Base-by-base conservation (phyloP, 164 flowering plant genomes). In the Piper betle region DNA sequence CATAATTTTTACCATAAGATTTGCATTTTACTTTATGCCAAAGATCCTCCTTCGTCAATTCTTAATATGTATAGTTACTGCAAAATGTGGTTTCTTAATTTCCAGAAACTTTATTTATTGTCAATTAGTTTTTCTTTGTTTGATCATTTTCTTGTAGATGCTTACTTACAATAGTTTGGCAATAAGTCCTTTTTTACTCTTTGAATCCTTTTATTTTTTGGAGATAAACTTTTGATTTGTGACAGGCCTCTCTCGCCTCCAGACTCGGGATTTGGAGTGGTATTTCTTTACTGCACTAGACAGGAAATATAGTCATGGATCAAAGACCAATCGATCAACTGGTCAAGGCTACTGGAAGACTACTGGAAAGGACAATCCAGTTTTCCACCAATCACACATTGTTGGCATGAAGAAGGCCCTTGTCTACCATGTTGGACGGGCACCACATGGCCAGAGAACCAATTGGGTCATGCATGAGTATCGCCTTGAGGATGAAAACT, bases 381-480 rank as follows among this genome's bases (percentile, higher is more conserved):
- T 85, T 17, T 63, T 46, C 6, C 74, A 71, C 10, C 64, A 68
- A 5, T 20, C 60, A 1, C 59, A 63, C 16, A 59, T 54, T 9
- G 80, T 87, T 38, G 95, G 97, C 20, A 80, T 81, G 91, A 90
- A 81, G 73, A 85, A 80, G 72, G 82, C 91, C 1, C 85, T 87
- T 8, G 97, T 90, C 39, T 90, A 69, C 60, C 84, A 87, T 48
- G 58, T 52, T 5, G 95, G 95, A 0, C 76, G 92, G 8, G 88
- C 92, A 17, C 97, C 92, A 0, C 71, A 72, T 7, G 88, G 92
- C 43, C 43, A 79, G 68, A 65, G 88, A 25, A 80, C 86, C 17
- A 79, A 87, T 59, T 89, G 97, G 97, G 85, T 85, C 2, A 89
- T 89, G 87, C 90, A 89, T 53, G 97, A 89, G 77, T 89, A 83